Evolutionary conservation across 306 rosid species (phyloP), one percentile per base, ranked within the genome.

Genomic region (Aeschynomene evenia): DNA sequence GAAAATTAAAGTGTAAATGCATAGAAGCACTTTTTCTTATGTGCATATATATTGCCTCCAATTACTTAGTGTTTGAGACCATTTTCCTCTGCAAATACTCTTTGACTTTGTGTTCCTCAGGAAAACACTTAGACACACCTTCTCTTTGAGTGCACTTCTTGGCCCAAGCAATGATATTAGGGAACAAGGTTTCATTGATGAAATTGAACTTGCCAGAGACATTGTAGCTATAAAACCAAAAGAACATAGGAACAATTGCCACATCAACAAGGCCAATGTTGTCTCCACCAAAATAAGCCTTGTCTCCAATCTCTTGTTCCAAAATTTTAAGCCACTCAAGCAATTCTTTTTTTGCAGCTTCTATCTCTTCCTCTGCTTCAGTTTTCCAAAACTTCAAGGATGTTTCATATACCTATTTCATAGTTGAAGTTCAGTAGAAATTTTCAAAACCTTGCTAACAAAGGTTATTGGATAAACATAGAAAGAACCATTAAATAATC

Each of bases 251-350:
- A 60, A 71, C 23, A 15, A 80, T 80, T 11, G 59, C 81, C 12
- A 85, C 58, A 74, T 85, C 90, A 53, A 77, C 77, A 29, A 85
- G 39, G 7, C 87, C 85, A 55, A 82, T 12, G 5, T 57, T 57
- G 14, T 84, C 77, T 16, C 86, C 84, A 16, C 80, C 83, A 48
- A 80, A 82, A 63, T 43, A 72, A 4, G 66, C 43, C 54, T 71
- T 76, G 22, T 81, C 65, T 3, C 72, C 79, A 0, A 78, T 48
- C 22, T 66, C 46, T 31, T 62, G 42, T 50, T 81, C 76, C 49
- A 63, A 3, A 53, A 66, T 5, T 48, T 76, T 49, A 20, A 84
- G 37, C n/a, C 21, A 14, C 56, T 72, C 77, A 0, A 79, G 4
- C 10, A 81, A 72, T 6, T 79, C 82, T 22, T 55, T 66, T 71